These are phyloP conservation scores for Penicillium occitanis DNA, from an alignment of 2,329 filamentous ascomycete genomes.

Conservation along the genomic window DNA sequence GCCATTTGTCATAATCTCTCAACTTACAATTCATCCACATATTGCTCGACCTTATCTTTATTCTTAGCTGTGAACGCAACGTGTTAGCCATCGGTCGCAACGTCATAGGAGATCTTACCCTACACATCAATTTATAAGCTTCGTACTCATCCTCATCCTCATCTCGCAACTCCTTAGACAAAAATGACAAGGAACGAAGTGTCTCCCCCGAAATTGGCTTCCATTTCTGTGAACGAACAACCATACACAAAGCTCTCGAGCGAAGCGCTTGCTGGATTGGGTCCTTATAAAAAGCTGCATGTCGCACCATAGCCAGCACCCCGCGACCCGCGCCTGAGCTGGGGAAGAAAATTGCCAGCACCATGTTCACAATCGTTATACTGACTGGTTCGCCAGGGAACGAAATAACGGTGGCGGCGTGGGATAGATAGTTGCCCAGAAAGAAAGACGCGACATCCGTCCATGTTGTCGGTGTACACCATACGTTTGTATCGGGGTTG, in stretches of 20 bases:
- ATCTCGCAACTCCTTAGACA: constrained; percentile 18
- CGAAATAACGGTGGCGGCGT: constrained; percentile 36
- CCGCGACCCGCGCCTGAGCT: constrained; percentile 29
- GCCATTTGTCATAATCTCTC: neutral
- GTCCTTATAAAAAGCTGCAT: constrained; percentile 23
- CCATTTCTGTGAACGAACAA: constrained; percentile 30
- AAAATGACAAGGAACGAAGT: constrained; percentile 23
- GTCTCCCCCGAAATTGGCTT: constrained; percentile 25
- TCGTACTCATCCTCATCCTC: constrained; percentile 17
- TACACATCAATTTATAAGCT: neutral
- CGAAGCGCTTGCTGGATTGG: constrained; percentile 30
- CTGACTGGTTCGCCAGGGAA: constrained; percentile 31
- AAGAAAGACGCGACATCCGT: constrained; percentile 34
- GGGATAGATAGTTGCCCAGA: constrained; percentile 38
- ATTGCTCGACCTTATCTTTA: neutral
- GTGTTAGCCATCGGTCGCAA: neutral
- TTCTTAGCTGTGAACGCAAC: neutral
- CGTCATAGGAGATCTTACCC: neutral
- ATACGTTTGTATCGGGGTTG: neutral
- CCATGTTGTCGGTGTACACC: constrained; percentile 18
- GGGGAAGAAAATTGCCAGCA: constrained; percentile 30
- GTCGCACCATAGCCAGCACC: constrained; percentile 28
- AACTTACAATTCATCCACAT: neutral
- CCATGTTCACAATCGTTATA: constrained; percentile 22
- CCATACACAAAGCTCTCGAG: constrained; percentile 32